Percentiles rank a stretch among this genome's conserved stretches.
Conservation (phyloP, 192 early-diverging fungal genomes). For the Gigaspora rosea region DNA sequence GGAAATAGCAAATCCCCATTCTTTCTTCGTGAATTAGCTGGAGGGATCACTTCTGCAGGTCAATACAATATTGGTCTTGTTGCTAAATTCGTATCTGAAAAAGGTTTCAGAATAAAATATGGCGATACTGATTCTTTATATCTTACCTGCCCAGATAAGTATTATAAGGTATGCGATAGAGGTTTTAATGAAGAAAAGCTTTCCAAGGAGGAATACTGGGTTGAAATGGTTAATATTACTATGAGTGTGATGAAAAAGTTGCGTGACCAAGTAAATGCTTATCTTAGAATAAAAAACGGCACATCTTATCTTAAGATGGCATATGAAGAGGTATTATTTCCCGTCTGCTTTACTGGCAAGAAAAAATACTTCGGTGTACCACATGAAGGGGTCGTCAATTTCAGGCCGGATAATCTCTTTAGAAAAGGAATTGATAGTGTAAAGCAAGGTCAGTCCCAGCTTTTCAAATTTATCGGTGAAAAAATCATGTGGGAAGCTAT, state of each 20-base stretch:
- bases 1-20: constrained; percentile 1
- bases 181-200: neutral
- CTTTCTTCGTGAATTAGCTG: neutral
- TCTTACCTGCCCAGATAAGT: neutral
- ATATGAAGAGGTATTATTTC: constrained; percentile 16
- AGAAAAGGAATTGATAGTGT: neutral
- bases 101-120: constrained; percentile 6
- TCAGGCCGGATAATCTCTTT: neutral
- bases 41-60: neutral
- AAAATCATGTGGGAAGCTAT: neutral
- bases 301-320: constrained; percentile 5
- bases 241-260: constrained; percentile 14
- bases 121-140: constrained; percentile 9
- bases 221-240: no score
- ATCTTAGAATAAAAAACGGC: neutral
- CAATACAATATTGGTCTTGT: constrained; percentile 11
- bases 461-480: neutral
- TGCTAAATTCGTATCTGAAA: neutral
- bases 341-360: neutral
- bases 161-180: constrained; percentile 2
- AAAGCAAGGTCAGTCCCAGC: neutral
- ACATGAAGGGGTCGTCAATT: neutral
- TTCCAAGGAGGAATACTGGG: no score
- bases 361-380: constrained; percentile 10
- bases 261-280: neutral